phyloP scores from a whole-genome alignment of 306 rosid genomes.

The Clitoria ternatea region DNA sequence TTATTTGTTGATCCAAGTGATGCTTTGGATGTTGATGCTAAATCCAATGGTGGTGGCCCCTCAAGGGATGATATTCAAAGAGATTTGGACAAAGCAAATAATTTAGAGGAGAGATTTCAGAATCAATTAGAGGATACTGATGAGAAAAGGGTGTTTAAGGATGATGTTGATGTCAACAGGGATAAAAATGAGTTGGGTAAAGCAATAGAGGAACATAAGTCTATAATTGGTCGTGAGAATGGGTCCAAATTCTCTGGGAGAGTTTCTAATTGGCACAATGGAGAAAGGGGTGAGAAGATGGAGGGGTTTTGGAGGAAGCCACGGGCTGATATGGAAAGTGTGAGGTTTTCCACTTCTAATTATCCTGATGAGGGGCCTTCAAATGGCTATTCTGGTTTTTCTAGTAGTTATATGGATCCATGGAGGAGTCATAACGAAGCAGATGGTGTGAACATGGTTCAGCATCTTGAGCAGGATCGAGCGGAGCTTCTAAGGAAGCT shows the following conservation, averaged over 20 bases:
- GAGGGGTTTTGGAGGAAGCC: conserved; percentile 41
- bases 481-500: conserved; percentile 88
- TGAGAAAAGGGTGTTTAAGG: conserved; percentile 35
- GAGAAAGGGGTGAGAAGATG: conserved; percentile 39
- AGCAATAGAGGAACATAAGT: conserved; percentile 30
- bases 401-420: conserved; percentile 38
- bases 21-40: conserved; percentile 48
- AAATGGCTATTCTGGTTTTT: conserved; percentile 36
- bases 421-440: conserved; percentile 36
- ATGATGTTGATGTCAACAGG: conserved; percentile 25
- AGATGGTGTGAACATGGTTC: conserved; percentile 47
- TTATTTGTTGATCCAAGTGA: conserved; percentile 35
- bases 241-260: conserved; percentile 39
- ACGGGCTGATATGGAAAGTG: conserved; percentile 48
- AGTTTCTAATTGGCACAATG: conserved; percentile 46
- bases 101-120: conserved; percentile 18
- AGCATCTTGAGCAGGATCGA: conserved; percentile 78
- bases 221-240: conserved; percentile 30
- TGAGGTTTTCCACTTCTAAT: conserved; percentile 60
- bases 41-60: conserved; percentile 33
- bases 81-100: conserved; percentile 35
- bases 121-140: conserved; percentile 26
- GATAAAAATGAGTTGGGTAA: conserved; percentile 31
- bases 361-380: conserved; percentile 62
- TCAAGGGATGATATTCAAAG: conserved; percentile 30